Conservation (phyloP, 140 eudicot species). For the Bidens hawaiensis region DNA sequence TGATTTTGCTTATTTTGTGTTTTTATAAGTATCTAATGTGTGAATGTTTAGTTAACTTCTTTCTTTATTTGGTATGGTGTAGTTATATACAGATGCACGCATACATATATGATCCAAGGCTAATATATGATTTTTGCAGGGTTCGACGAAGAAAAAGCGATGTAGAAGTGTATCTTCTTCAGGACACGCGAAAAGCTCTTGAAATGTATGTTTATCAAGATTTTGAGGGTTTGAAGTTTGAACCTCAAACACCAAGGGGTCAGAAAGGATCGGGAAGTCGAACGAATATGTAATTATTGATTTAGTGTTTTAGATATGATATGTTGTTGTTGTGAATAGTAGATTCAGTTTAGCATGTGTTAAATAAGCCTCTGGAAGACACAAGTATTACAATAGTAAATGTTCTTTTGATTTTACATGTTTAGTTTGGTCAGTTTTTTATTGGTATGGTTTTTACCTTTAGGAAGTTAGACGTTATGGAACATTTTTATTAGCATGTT, state of each 20-base stretch:
- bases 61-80: background rate
- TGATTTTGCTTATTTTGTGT: background rate
- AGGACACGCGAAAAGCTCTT: slow-evolving; percentile 38
- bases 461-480: slow-evolving; percentile 14
- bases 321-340: slow-evolving; percentile 26
- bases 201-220: slow-evolving; percentile 27
- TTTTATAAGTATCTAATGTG: background rate
- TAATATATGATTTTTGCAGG: no score
- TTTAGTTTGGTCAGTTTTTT: background rate
- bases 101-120: no score
- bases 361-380: slow-evolving; percentile 11
- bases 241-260: background rate
- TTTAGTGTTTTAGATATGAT: slow-evolving; percentile 8
- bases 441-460: background rate
- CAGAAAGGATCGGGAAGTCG: background rate
- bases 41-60: background rate
- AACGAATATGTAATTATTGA: background rate
- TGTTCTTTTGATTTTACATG: background rate
- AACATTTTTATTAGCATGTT: no score
- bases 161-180: slow-evolving; percentile 52
- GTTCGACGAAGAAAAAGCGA: slow-evolving; percentile 51
- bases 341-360: slow-evolving; percentile 24
- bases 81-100: background rate
- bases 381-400: slow-evolving; percentile 8
- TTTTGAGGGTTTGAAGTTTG: background rate